These are phyloP conservation scores for Gentiana macrophylla DNA, from an alignment of 257 asterid species.

Conservation along the genomic window DNA sequence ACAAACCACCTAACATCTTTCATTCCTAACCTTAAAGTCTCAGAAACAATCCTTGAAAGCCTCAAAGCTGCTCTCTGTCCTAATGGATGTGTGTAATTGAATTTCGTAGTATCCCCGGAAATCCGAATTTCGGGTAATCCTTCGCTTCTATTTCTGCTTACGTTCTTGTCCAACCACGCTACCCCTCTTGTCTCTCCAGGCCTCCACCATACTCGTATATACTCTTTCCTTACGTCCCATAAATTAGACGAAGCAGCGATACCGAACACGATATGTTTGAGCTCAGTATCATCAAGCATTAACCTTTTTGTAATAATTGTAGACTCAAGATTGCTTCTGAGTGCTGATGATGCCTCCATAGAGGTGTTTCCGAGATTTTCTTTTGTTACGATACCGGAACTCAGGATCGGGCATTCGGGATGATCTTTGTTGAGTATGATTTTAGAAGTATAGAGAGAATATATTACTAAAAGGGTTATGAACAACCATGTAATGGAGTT, in stretches of 20 bases:
- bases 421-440: conserved; percentile 26
- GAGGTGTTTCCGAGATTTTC: conserved; percentile 9
- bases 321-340: neutral
- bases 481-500: conserved; percentile 30
- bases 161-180: conserved; percentile 53
- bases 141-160: conserved; percentile 19
- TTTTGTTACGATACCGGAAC: conserved; percentile 10
- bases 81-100: conserved; percentile 45
- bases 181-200: conserved; percentile 57
- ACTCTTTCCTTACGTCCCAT: conserved; percentile 59
- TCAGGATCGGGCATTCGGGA: conserved; percentile 10
- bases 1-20: conserved; percentile 71
- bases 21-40: conserved; percentile 55
- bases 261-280: conserved; percentile 48
- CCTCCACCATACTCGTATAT: conserved; percentile 66
- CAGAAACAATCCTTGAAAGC: conserved; percentile 70
- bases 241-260: conserved; percentile 58
- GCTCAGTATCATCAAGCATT: conserved; percentile 16
- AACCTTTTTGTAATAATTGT: neutral
- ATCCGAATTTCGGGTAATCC: conserved; percentile 41
- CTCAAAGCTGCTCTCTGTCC: conserved; percentile 63
- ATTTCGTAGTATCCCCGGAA: conserved; percentile 41
- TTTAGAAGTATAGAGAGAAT: conserved; percentile 39
- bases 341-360: conserved; percentile 5
- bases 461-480: conserved; percentile 28